Percentiles rank a stretch among this genome's conserved stretches.
phyloP scores from a whole-genome alignment of 768 basidiomycete genomes.

The Rhizopogon rudus region DNA sequence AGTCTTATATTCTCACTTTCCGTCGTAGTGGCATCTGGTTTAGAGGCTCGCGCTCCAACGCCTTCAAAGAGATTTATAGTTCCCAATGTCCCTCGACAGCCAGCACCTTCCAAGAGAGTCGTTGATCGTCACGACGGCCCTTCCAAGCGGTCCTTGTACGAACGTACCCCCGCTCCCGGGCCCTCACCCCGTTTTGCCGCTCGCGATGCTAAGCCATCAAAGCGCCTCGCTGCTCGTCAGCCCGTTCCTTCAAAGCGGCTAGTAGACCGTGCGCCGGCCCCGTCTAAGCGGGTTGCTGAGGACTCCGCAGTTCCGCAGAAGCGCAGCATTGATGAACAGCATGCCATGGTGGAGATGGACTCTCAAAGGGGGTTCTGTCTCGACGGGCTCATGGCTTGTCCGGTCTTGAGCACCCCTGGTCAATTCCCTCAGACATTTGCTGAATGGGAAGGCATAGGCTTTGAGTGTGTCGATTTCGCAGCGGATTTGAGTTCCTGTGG shows the following conservation, averaged over 20 bases:
- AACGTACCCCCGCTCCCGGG: background rate
- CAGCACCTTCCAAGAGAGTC: background rate
- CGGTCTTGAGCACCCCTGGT: constrained; percentile 8
- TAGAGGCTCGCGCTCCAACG: background rate
- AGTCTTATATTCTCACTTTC: background rate
- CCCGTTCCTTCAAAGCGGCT: background rate
- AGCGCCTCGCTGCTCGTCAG: background rate
- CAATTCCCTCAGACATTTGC: constrained; percentile 7
- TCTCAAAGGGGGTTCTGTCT: constrained; percentile 17
- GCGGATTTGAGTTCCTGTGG: constrained; percentile 26
- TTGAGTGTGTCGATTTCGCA: constrained; percentile 25
- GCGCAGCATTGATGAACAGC: constrained; percentile 12
- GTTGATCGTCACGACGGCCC: background rate
- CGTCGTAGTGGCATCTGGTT: background rate
- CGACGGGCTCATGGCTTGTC: constrained; percentile 14
- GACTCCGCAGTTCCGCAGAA: background rate
- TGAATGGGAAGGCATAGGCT: constrained; percentile 12
- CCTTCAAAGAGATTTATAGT: constrained; percentile 4
- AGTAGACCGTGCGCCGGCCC: background rate
- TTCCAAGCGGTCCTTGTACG: background rate
- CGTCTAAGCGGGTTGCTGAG: background rate
- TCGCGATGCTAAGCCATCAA: background rate
- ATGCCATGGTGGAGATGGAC: constrained; percentile 7
- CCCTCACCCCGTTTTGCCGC: background rate
- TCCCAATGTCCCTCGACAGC: background rate